Evolutionary conservation across 129 eudicot species (phyloP), one percentile per base, ranked within the genome.

Genomic region (Cynara cardunculus): DNA sequence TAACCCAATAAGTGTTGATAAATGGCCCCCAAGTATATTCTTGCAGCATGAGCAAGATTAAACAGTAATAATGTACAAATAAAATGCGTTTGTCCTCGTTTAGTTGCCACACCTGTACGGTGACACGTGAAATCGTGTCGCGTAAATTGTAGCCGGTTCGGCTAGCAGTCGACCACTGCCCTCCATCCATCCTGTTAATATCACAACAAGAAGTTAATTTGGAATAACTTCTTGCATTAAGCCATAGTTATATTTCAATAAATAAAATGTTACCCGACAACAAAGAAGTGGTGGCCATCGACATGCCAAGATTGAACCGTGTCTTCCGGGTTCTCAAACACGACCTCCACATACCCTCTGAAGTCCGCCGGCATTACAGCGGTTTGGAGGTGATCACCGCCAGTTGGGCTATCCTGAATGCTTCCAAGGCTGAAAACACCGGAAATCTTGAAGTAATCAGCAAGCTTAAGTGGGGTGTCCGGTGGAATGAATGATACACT

Each of bases 251-350:
- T 31, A 69, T 10, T 0, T 72, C 10, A n/a, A 68, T 11, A 53
- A 69, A 59, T 0, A 73, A 65, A 73, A 14, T 6, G 80, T 69
- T 82, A 92, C 97, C 94, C 97, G 37, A 90, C 97, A 80, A 88
- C 93, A 74, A 89, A 92, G 85, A 92, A 90, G 75, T 86, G 87
- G 64, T 92, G 89, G 11, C 97, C 97, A 87, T 90, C 95, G 71
- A 90, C 83, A 71, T 92, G 97, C 92, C 91, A 90, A 0, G 92
- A 88, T 71, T 90, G 97, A 25, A 90, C 74, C 1, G 79, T 70
- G 25, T 83, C 86, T 75, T 92, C 93, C 0, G 85, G 73, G 59
- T 92, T 92, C 78, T 92, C 91, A 77, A 92, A 92, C 74, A 92
- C 86, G 26, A 92, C 83, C 67, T 92, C 97, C 4, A 83, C 84